Base-by-base conservation (phyloP, 164 flowering plant species). In the Stephania yunnanensis region DNA sequence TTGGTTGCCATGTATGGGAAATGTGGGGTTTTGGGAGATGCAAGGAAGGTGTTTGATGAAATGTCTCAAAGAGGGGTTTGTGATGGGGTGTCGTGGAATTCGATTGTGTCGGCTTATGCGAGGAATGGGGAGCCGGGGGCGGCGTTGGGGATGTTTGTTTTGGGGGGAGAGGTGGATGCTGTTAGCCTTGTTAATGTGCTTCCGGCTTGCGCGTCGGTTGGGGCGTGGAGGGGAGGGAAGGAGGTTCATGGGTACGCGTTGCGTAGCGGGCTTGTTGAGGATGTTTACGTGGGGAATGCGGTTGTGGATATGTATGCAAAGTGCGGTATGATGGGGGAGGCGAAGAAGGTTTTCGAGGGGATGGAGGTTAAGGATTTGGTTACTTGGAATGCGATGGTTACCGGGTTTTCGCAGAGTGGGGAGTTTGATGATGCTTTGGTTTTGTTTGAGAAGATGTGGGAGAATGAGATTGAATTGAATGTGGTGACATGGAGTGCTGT, bases 401-500 rank as follows among this genome's bases (percentile, higher is more conserved):
- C 93, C 30, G 97, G 92, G 67, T 92, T 85, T 78, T 87, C 95
- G 4, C 92, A 89, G 77, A 76, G 81, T 76, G 90, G 97, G 7
- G 81, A 83, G 46, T 87, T 86, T 79, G 87, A 81, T 4, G 89
- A 86, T 63, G 92, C 87, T 20, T 72, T 91, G 67, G 50, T 78
- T 55, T 71, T 92, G 75, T 85, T 91, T 79, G 83, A 84, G 79
- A 82, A 78, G 74, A 91, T 90, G 95, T 64, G 77, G 69, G 82
- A 79, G 50, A 80, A 82, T 73, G 78, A 76, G 10, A 86, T 92
- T 76, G 83, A 85, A 50, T 78, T 90, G 74, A 77, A 92, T 82
- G 94, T 92, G 45, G 89, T 92, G 31, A 86, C 93, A 7, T 92
- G 97, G 95, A 92, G 92, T 80, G 91, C 93, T 68, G 91, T 91